Conservation (phyloP, 257 asterid species). For the Voacanga thouarsii region DNA sequence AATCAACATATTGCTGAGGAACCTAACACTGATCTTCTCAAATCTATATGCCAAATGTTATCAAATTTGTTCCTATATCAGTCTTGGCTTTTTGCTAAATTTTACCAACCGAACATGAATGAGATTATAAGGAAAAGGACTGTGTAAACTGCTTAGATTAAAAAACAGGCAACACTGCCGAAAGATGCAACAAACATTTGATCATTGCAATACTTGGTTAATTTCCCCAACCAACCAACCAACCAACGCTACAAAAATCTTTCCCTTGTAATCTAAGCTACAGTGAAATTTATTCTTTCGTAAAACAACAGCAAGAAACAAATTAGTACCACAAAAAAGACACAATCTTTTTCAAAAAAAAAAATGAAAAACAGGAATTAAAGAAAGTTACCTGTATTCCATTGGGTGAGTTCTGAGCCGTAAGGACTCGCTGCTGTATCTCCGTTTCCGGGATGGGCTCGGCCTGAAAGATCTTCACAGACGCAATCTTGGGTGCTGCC, state of each 20-base stretch:
- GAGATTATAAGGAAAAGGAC: not conserved
- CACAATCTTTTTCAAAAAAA: not conserved
- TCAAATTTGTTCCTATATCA: not conserved
- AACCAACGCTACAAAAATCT: not conserved
- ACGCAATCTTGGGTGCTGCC: conserved; percentile 68
- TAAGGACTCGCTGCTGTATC: conserved; percentile 61
- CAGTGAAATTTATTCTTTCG: not conserved
- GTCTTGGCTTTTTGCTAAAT: not conserved
- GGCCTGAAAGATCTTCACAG: conserved; percentile 63
- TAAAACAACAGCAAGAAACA: not conserved
- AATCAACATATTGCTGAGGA: not conserved
- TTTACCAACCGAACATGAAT: too few species aligned
- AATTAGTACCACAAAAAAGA: not conserved
- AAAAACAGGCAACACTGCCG: not conserved
- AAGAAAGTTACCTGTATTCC: conserved; percentile 72
- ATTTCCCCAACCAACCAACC: conserved; percentile 5
- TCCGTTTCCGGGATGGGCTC: conserved; percentile 51
- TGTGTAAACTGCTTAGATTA: not conserved
- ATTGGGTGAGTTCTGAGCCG: conserved; percentile 74
- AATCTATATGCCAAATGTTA: not conserved
- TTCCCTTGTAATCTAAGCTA: not conserved
- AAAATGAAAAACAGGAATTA: not conserved
- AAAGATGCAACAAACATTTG: conserved; percentile 2
- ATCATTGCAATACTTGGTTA: not conserved
- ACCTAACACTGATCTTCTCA: not conserved